phyloP scores from a whole-genome alignment of 2,329 filamentous ascomycete species.

The Colletotrichum truncatum region DNA sequence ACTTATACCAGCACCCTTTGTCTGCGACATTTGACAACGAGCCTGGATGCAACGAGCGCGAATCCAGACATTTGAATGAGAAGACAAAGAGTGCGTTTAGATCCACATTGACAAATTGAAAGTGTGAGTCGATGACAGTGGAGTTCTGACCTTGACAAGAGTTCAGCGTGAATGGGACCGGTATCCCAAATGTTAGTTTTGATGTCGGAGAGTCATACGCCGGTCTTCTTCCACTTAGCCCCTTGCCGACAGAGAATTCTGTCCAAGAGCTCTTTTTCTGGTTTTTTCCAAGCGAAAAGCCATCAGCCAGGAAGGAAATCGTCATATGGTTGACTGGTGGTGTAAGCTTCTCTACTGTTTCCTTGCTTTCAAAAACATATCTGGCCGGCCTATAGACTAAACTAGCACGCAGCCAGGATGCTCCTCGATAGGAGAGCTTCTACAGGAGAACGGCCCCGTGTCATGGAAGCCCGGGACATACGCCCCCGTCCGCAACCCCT shows the following conservation, averaged over 20 bases:
- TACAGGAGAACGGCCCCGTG: conserved; percentile 83
- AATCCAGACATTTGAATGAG: neutral
- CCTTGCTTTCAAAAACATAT: neutral
- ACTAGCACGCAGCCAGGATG: conserved; percentile 56
- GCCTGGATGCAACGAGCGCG: too few species aligned
- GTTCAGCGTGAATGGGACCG: conserved; percentile 70
- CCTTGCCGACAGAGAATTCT: conserved; percentile 49
- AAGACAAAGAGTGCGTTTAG: neutral
- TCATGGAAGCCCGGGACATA: conserved; percentile 76
- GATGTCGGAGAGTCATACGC: conserved; percentile 74
- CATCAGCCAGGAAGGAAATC: conserved; percentile 64
- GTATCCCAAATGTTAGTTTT: conserved; percentile 74
- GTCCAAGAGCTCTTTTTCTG: conserved; percentile 66
- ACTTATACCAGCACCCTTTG: too few species aligned
- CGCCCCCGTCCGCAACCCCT: conserved; percentile 71
- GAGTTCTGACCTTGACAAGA: conserved; percentile 47
- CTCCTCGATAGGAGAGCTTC: conserved; percentile 71
- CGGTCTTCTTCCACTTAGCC: conserved; percentile 66
- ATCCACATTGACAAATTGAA: neutral
- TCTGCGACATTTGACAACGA: too few species aligned
- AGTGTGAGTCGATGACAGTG: neutral
- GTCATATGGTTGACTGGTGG: conserved; percentile 70
- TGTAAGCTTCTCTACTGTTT: conserved; percentile 37
- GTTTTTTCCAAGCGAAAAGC: conserved; percentile 66
- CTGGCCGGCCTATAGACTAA: neutral